Percentiles rank a stretch among this genome's conserved stretches.
phyloP scores from a whole-genome alignment of 2,329 filamentous ascomycete genomes.

The Dryadomyces quercus-mongolicae region DNA sequence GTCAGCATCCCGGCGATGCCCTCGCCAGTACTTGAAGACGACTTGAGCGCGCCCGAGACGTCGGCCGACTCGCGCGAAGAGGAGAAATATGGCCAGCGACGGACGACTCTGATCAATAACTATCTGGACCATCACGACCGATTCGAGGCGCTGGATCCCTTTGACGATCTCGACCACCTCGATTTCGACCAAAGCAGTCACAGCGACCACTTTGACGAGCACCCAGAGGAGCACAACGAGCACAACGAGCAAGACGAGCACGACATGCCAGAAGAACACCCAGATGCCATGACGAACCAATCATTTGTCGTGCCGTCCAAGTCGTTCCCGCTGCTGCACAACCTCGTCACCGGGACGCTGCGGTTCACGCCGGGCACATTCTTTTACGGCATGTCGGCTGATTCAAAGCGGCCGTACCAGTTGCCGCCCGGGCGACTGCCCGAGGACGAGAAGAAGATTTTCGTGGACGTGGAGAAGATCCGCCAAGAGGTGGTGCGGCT shows the following conservation, averaged over 20 bases:
- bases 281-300: slow-evolving; percentile 9
- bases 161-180: not conserved
- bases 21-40: slow-evolving; percentile 6
- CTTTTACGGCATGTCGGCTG: slow-evolving; percentile 3
- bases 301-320: slow-evolving; percentile 12
- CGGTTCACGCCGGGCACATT: slow-evolving; percentile 11
- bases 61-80: slow-evolving; percentile 9
- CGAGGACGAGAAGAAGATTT: slow-evolving; percentile 13
- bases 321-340: slow-evolving; percentile 13
- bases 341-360: slow-evolving; percentile 12
- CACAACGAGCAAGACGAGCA: not conserved
- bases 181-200: not conserved
- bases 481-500: slow-evolving; percentile 18
- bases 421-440: slow-evolving; percentile 9
- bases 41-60: slow-evolving; percentile 9
- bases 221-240: not conserved
- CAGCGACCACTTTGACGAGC: not conserved
- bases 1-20: not conserved
- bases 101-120: not conserved
- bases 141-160: not conserved
- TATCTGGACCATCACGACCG: not conserved
- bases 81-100: not conserved
- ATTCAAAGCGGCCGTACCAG: slow-evolving; percentile 5
- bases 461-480: slow-evolving; percentile 22
- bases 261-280: not conserved